phyloP scores from a whole-genome alignment of 345 rosid species.

The Sisymbrium altissimum region DNA sequence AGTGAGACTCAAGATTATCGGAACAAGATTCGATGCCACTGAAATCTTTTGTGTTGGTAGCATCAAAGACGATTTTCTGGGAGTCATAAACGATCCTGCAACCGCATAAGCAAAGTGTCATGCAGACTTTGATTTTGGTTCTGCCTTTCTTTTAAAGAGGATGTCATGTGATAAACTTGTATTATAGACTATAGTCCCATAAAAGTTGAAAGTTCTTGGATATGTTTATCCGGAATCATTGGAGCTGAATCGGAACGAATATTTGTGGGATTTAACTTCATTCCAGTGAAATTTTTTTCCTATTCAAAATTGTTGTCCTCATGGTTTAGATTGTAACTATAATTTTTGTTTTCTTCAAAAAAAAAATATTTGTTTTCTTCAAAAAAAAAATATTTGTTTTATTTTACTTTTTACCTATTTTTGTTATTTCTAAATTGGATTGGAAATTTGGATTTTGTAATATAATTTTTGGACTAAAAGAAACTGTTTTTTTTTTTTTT shows the following conservation, averaged over 20 bases:
- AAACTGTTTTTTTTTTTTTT: too few species aligned
- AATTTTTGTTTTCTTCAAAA: too few species aligned
- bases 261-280: not conserved
- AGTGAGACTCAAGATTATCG: slow-evolving; percentile 88
- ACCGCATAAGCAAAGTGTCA: slow-evolving; percentile 38
- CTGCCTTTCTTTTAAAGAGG: not conserved
- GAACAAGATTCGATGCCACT: slow-evolving; percentile 87
- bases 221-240: not conserved
- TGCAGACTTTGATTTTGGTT: not conserved
- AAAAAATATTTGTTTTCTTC: too few species aligned
- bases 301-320: not conserved
- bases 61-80: slow-evolving; percentile 90
- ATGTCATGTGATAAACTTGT: slow-evolving; percentile 12
- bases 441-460: too few species aligned
- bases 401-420: too few species aligned
- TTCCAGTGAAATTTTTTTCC: not conserved
- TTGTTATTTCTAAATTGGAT: too few species aligned
- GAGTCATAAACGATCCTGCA: slow-evolving; percentile 86
- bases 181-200: not conserved
- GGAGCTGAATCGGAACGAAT: not conserved
- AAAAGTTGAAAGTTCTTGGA: not conserved
- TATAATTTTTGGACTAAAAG: too few species aligned
- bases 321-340: not conserved
- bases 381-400: too few species aligned
- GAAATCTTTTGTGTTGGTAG: slow-evolving; percentile 93